Conservation (phyloP, 495 filamentous ascomycete species). For the Cenococcum geophilum region DNA sequence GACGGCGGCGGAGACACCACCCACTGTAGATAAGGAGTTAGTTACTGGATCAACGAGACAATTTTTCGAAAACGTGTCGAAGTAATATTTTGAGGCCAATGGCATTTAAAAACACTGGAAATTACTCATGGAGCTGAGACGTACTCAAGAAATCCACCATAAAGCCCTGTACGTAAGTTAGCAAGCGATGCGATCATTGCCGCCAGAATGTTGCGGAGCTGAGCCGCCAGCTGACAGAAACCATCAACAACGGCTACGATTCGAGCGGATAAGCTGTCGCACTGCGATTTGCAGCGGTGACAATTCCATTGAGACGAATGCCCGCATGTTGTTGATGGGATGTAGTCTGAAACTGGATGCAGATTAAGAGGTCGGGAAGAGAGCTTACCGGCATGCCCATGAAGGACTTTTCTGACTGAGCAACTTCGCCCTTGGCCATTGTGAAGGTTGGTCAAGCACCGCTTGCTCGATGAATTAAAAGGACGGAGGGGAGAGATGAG, state of each 20-base stretch:
- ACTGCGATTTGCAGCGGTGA: constrained; percentile 9
- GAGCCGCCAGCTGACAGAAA: constrained; percentile 25
- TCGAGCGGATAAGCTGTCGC: constrained; percentile 18
- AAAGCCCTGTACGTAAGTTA: constrained; percentile 47
- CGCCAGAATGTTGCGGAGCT: constrained; percentile 21
- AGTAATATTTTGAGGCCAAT: constrained; percentile 18
- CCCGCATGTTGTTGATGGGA: background rate
- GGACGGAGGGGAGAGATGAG: constrained; percentile 6
- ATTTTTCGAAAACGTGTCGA: constrained; percentile 23
- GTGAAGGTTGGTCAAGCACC: constrained; percentile 30
- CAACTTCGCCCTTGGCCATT: constrained; percentile 39
- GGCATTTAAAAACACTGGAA: constrained; percentile 9
- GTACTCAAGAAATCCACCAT: constrained; percentile 97
- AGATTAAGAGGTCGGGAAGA: background rate
- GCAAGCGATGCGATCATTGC: constrained; percentile 23
- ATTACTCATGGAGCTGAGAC: constrained; percentile 41
- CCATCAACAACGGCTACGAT: constrained; percentile 26
- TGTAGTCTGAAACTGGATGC: constrained; percentile 14
- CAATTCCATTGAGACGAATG: constrained; percentile 22
- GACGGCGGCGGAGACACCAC: constrained; percentile 99
- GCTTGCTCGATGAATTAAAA: constrained; percentile 2
- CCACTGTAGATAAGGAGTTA: constrained; percentile 59
- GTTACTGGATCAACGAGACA: constrained; percentile 30
- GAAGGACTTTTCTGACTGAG: constrained; percentile 61
- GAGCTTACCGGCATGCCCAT: constrained; percentile 85